A percentile compares a stretch with the other conserved stretches of the same genome.
Conservation (phyloP, 805 yeast species). For the Candida dendrica region DNA sequence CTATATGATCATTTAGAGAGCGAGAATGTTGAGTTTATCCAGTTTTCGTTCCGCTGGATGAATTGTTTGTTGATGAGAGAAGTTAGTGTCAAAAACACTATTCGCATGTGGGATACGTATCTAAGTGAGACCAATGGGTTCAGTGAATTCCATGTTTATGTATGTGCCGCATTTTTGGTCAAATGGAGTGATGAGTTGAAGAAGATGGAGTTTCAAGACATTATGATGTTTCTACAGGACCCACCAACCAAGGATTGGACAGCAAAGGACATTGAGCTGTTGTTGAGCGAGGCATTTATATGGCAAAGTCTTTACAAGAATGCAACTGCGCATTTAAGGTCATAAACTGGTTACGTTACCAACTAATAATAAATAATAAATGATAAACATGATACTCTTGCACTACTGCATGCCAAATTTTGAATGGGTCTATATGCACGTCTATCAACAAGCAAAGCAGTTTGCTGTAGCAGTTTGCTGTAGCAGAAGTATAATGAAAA, state of each 20-base stretch:
- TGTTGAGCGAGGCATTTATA: conserved; percentile 91
- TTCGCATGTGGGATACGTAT: conserved; percentile 98
- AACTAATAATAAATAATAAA: no score
- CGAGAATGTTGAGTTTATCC: conserved; percentile 90
- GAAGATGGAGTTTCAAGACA: conserved; percentile 89
- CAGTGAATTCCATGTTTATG: conserved; percentile 90
- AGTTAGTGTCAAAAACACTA: conserved; percentile 64
- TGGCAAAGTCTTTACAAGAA: conserved; percentile 93
- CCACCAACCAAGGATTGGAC: conserved; percentile 84
- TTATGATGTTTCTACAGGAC: conserved; percentile 83
- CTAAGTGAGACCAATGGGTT: conserved; percentile 71
- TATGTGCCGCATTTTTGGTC: conserved; percentile 92
- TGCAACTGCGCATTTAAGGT: conserved; percentile 71
- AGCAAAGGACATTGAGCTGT: conserved; percentile 83
- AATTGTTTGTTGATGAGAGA: conserved; percentile 96
- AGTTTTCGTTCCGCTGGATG: conserved; percentile 98
- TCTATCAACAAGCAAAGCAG: no score
- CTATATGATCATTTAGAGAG: conserved; percentile 65
- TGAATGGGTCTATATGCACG: no score
- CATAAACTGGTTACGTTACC: not conserved
- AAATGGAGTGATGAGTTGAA: conserved; percentile 77
- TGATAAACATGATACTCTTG: no score
- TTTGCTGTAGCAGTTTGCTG: no score
- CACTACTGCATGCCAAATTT: no score
- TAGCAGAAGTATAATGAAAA: no score